Evolutionary conservation across 2,329 filamentous ascomycete species (phyloP), one percentile per base, ranked within the genome.

Genomic region (Herpotrichia juniperi): DNA sequence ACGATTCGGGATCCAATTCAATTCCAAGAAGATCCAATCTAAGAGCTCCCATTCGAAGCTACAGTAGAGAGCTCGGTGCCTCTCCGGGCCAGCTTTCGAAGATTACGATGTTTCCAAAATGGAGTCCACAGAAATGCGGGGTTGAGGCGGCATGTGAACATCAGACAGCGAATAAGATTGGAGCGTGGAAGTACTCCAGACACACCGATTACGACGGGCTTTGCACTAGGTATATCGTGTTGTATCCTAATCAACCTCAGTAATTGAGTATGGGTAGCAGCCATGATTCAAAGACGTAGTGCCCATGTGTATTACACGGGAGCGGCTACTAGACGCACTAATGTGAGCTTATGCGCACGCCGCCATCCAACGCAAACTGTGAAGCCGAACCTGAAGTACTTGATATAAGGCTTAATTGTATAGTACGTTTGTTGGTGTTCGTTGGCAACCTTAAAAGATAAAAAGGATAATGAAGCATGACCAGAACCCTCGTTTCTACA

Each of bases 41-140:
- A 11, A 11, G 25, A 24, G 3, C 6, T 40, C n/a, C 37, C 22
- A 12, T n/a, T 40, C 21, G 3, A 24, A 44, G 30, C 48, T 28
- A 24, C 34, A 19, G n/a, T 25, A 30, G 10, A 24, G 35, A 25
- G 22, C 16, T 28, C n/a, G 10, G 39, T 49, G 9, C 24, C 4
- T 10, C 28, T 4, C 17, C 34, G 34, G 34, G n/a, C 5, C 16
- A 10, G 16, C 6, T 8, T 9, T 17, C 14, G 24, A 32, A 42
- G 24, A 42, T 22, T 46, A 47, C 44, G n/a, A 28, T 39, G 49
- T 48, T 45, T 31, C 30, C 19, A 24, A 42, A 46, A 42, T 14
- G 46, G 24, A 4, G 26, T 28, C 12, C 46, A 32, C 37, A 48
- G 28, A 46, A n/a, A 49, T 57, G 54, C 54, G 54, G 54, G 54